Conservation (phyloP, 352 stramenopile genomes). For the Blastocystis sp. region DNA sequence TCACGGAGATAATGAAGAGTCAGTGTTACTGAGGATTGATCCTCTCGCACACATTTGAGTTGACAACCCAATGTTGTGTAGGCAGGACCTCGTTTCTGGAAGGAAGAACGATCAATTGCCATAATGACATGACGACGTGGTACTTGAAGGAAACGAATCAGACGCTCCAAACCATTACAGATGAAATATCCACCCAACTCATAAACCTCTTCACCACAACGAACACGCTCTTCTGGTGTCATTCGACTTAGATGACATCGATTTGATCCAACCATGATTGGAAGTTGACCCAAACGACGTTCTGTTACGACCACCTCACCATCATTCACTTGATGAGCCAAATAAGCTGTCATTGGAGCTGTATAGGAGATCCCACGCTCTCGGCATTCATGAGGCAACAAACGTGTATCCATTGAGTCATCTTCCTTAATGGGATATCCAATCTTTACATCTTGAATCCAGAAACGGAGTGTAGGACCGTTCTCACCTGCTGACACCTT, state of each 20-base stretch:
- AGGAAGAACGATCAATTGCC: slow-evolving; percentile 88
- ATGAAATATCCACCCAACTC: slow-evolving; percentile 99
- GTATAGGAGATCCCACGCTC: slow-evolving; percentile 80
- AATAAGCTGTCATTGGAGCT: slow-evolving; percentile 82
- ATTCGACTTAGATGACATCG: slow-evolving; percentile 85
- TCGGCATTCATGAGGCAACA: slow-evolving; percentile 85
- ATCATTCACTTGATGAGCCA: slow-evolving; percentile 70
- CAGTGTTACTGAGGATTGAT: slow-evolving; percentile 89
- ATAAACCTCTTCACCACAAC: slow-evolving; percentile 80
- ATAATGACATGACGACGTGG: slow-evolving; percentile 75
- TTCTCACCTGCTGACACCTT: slow-evolving; percentile 68
- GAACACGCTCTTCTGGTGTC: slow-evolving; percentile 77
- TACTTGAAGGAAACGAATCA: slow-evolving; percentile 91
- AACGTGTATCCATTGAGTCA: slow-evolving; percentile 68
- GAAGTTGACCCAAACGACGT: slow-evolving; percentile 81
- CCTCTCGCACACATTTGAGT: slow-evolving; percentile 72
- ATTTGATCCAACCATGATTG: slow-evolving; percentile 92
- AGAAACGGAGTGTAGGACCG: slow-evolving; percentile 65
- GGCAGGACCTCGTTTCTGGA: slow-evolving; percentile 83
- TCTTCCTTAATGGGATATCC: slow-evolving; percentile 64
- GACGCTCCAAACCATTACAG: slow-evolving; percentile 95
- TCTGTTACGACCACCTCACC: slow-evolving; percentile 66
- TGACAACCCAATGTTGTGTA: slow-evolving; percentile 75
- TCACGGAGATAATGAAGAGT: slow-evolving; percentile 95
- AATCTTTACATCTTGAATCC: slow-evolving; percentile 88